Evolutionary conservation across 164 flowering plant genomes (phyloP), one percentile per base, ranked within the genome.

Genomic region (Vitis rupestris): DNA sequence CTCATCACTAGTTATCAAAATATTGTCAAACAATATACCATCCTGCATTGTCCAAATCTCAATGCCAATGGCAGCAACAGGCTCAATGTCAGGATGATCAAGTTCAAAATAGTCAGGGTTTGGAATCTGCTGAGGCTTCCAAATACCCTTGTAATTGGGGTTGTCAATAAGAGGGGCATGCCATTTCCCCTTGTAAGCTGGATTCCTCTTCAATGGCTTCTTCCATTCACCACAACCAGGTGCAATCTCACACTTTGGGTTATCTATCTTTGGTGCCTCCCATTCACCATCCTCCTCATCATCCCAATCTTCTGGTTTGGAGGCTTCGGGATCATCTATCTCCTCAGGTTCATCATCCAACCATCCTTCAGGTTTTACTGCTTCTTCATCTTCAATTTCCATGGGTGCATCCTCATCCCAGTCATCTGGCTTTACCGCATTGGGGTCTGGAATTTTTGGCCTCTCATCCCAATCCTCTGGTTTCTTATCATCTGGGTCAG

Each of bases 221-320:
- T 95, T 95, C 99, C 99, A 95, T 74, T 91, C 97, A 48, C 99
- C 99, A 78, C 99, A 95, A 54, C 99, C 99, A 75, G 98, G 97
- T 29, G 87, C 98, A 5, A 67, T 56, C 67, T 75, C 91, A 77
- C 99, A 95, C 80, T 88, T 88, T 0, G 97, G 99, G 81, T 93
- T 95, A 29, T 91, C 96, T 66, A 90, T 81, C 78, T 91, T 93
- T 23, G 98, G 99, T 19, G 97, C 91, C 79, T 95, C 99, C 97
- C 97, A 95, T 74, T 89, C 98, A 84, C 99, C 99, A 82, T 95
- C 99, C 82, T 91, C 99, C 17, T 95, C 98, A 73, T 95, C 99
- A 83, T 95, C 98, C 98, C 99, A 95, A 78, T 95, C 99, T 75
- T 95, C 98, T 1, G 99, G 99, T 68, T 93, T 95, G 29, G 90